Evolutionary conservation across 2,329 filamentous ascomycete species (phyloP), one percentile per base, ranked within the genome.

Genomic region (Neopestalotiopsis clavispora): DNA sequence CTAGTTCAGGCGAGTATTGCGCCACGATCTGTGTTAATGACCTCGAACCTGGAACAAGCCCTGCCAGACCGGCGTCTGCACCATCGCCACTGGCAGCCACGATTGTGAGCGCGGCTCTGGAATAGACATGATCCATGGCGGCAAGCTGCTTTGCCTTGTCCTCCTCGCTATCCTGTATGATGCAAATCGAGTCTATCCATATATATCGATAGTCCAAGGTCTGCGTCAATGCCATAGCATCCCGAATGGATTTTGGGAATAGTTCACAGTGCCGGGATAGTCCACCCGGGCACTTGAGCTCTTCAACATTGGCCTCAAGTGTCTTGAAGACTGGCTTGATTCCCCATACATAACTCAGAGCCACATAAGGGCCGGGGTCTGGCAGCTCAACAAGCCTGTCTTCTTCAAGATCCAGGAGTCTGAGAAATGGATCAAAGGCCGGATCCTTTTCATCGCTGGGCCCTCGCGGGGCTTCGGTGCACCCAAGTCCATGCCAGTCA

Each of bases 281-380:
- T 32, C 32, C 59, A 7, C 17, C 32, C 13, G 34, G 3, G 30
- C 2, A 13, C 40, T 62, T 62, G 10, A 62, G n/a, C 1, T 62
- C 34, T 1, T 38, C 13, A 2, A 62, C 40, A 17, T 64, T 68
- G 3, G 34, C 57, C 12, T 38, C 28, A 10, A 58, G 17, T 4
- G 66, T 66, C 38, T 66, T 38, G 42, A 70, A 68, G 1, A 70
- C 69, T 1, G 28, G 56, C 3, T 49, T 40, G 14, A 38, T 34
- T 14, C 69, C 69, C 69, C 69, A 70, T 28, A 70, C 66, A 52
- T 70, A 69, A 45, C 68, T 69, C 40, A 69, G 61, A 17, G 66
- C 56, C 23, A 65, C 61, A 45, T 67, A 69, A 4, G 38, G 30
- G 1, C 23, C 30, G 14, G 66, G 65, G 1, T 28, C 34, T 1